phyloP scores from a whole-genome alignment of 164 flowering plant species.

The Warburgia ugandensis region DNA sequence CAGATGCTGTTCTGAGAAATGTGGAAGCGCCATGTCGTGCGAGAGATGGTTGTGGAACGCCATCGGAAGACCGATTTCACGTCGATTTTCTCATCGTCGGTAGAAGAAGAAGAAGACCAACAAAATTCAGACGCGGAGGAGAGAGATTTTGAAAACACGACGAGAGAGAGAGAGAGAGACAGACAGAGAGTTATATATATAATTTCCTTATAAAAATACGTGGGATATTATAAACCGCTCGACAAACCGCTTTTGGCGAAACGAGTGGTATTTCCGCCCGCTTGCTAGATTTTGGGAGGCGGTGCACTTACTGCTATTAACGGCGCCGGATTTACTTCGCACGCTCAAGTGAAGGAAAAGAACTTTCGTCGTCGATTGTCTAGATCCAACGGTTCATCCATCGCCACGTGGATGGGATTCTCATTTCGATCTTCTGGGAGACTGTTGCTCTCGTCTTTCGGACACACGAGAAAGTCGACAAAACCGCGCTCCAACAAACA shows the following conservation, averaged over 20 bases:
- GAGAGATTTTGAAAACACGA: neutral
- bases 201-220: neutral
- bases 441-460: no score
- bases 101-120: neutral
- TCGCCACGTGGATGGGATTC: neutral
- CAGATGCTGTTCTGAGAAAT: slow-evolving; percentile 30
- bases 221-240: neutral
- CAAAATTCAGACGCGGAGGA: neutral
- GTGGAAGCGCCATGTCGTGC: slow-evolving; percentile 39
- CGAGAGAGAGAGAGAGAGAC: slow-evolving; percentile 3
- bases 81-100: slow-evolving; percentile 1
- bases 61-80: slow-evolving; percentile 14
- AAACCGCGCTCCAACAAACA: slow-evolving; percentile 4
- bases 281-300: slow-evolving; percentile 9
- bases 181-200: neutral
- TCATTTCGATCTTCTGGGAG: neutral
- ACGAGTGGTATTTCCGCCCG: neutral
- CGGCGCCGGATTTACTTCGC: slow-evolving; percentile 18
- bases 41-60: slow-evolving; percentile 33
- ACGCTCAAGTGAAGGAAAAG: neutral
- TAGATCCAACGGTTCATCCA: accelerated
- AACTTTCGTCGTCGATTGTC: neutral
- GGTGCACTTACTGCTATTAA: slow-evolving; percentile 2
- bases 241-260: slow-evolving; percentile 3
- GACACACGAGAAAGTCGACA: neutral